A percentile compares a stretch with the other conserved stretches of the same genome.
Evolutionary conservation across 352 stramenopile genomes (phyloP).

Genomic region (Phytopythium kandeliae): DNA sequence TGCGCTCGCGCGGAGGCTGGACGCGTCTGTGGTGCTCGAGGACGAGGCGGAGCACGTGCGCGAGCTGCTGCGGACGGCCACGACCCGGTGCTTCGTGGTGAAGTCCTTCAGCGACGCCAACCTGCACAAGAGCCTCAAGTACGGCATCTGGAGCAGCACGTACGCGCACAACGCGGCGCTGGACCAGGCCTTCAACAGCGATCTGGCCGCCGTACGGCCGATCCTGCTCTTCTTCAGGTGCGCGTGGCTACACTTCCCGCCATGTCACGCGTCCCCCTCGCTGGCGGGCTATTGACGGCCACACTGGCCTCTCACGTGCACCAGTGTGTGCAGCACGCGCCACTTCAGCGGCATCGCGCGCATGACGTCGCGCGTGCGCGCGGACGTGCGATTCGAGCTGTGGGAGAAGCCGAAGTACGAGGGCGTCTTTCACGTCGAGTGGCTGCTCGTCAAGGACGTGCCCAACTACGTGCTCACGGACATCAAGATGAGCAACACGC

Average conservation of each 20-base stretch:
- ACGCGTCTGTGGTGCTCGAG: slow-evolving; percentile 3
- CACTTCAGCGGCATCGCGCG: slow-evolving; percentile 75
- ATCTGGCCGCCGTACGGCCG: slow-evolving; percentile 54
- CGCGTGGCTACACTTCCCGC: too few species aligned
- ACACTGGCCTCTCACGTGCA: too few species aligned
- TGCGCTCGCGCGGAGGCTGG: too few species aligned
- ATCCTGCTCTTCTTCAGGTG: slow-evolving; percentile 81
- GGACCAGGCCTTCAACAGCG: slow-evolving; percentile 65
- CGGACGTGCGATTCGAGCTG: slow-evolving; percentile 47
- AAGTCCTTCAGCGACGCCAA: slow-evolving; percentile 86
- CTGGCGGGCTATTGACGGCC: too few species aligned
- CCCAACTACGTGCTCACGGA: slow-evolving; percentile 70
- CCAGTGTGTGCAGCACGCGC: slow-evolving; percentile 62
- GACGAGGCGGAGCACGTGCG: slow-evolving; percentile 37
- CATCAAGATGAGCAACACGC: slow-evolving; percentile 77
- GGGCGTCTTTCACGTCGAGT: slow-evolving; percentile 74
- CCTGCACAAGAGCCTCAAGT: slow-evolving; percentile 84
- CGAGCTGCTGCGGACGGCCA: slow-evolving; percentile 52
- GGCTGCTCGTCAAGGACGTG: slow-evolving; percentile 80
- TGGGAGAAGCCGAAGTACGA: slow-evolving; percentile 86
- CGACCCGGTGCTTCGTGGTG: slow-evolving; percentile 75
- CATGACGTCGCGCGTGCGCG: slow-evolving; percentile 63
- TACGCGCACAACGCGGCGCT: slow-evolving; percentile 60
- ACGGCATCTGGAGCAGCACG: slow-evolving; percentile 75
- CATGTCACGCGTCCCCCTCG: too few species aligned